Conservation (phyloP, 306 rosid species). For the Cucurbita ficifolia region DNA sequence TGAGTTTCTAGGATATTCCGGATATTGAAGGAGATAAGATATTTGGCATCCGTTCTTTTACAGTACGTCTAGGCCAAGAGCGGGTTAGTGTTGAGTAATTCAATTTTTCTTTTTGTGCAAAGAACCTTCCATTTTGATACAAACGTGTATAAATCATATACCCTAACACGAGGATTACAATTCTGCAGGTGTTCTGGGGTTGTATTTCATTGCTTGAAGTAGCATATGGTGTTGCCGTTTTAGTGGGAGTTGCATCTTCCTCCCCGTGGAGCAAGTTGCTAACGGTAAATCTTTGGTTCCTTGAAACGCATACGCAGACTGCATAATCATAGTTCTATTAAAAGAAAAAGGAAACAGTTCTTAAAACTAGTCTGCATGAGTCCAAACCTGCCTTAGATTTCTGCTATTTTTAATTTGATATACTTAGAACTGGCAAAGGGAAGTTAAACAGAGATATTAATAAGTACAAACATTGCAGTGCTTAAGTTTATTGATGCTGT, state of each 20-base stretch:
- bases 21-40: conserved; percentile 88
- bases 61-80: conserved; percentile 79
- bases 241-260: conserved; percentile 63
- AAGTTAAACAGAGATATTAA: not conserved
- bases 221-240: conserved; percentile 63
- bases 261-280: conserved; percentile 56
- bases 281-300: conserved; percentile 40
- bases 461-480: not conserved
- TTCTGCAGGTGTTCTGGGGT: conserved; percentile 76
- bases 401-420: not conserved
- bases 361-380: not conserved
- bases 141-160: not conserved
- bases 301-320: not conserved
- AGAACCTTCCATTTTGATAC: conserved; percentile 5
- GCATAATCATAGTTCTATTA: not conserved
- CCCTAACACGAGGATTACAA: not conserved
- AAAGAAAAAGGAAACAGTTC: not conserved
- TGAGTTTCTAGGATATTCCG: conserved; percentile 64
- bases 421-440: not conserved
- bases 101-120: conserved; percentile 9
- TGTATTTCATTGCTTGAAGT: conserved; percentile 77
- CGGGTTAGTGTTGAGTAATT: conserved; percentile 30
- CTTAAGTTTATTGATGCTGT: not conserved
- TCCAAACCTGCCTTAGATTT: not conserved
- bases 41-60: conserved; percentile 69